phyloP scores from a whole-genome alignment of 345 rosid species.

The Clarkia xantiana region DNA sequence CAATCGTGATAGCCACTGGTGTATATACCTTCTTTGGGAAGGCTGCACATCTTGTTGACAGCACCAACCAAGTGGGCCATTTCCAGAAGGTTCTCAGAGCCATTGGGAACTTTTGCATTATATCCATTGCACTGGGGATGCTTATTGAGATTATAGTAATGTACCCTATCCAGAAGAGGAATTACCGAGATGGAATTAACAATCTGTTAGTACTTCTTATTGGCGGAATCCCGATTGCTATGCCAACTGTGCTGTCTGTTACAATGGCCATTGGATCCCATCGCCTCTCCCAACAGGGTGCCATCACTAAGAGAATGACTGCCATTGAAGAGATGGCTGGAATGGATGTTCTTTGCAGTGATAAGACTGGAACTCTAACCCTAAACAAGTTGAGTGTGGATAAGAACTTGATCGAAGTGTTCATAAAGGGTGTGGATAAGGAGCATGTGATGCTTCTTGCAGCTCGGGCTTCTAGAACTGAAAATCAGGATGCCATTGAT shows the following conservation, averaged over 20 bases:
- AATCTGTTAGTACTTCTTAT: constrained; percentile 76
- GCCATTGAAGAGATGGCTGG: constrained; percentile 93
- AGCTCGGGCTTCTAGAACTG: constrained; percentile 74
- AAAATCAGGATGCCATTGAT: constrained; percentile 90
- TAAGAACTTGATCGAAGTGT: constrained; percentile 60
- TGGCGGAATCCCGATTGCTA: constrained; percentile 87
- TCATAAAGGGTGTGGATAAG: constrained; percentile 46
- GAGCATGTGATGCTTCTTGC: constrained; percentile 55
- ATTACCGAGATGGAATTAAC: constrained; percentile 62
- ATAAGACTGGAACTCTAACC: constrained; percentile 75
- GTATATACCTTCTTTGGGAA: constrained; percentile 81
- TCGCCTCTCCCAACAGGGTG: constrained; percentile 61
- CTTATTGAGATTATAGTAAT: constrained; percentile 55
- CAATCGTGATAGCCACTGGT: constrained; percentile 78
- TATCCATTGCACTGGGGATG: constrained; percentile 59
- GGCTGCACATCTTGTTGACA: constrained; percentile 87
- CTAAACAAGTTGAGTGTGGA: constrained; percentile 76
- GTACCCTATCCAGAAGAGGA: constrained; percentile 65
- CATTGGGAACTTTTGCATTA: constrained; percentile 80
- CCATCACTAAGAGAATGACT: constrained; percentile 86
- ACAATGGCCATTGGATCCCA: constrained; percentile 92
- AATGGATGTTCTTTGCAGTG: constrained; percentile 86
- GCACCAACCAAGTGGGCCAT: constrained; percentile 76
- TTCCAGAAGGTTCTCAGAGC: constrained; percentile 74
- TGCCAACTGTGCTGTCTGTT: constrained; percentile 74